These are phyloP conservation scores for Hirsutella rhossiliensis DNA, from an alignment of 2,329 filamentous ascomycete species.

Conservation along the genomic window DNA sequence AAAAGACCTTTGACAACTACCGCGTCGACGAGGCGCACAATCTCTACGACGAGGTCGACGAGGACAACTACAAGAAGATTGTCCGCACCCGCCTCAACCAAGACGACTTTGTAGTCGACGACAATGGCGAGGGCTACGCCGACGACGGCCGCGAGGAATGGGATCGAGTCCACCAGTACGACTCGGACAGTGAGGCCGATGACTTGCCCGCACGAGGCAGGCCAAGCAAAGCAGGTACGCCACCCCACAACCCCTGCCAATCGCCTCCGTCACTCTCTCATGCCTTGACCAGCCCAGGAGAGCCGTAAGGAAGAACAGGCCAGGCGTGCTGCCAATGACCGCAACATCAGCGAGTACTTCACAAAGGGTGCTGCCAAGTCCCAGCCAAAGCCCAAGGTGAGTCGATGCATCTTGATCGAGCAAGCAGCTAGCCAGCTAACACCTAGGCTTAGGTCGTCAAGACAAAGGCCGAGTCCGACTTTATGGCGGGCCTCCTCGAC, in stretches of 20 bases:
- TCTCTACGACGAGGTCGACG: slow-evolving; percentile 92
- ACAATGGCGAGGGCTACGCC: slow-evolving; percentile 93
- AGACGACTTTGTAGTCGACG: slow-evolving; percentile 97
- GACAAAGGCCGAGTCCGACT: slow-evolving; percentile 80
- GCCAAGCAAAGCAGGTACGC: slow-evolving; percentile 36
- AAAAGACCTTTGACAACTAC: slow-evolving; percentile 82
- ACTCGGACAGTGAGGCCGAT: slow-evolving; percentile 57
- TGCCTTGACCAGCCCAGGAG: slow-evolving; percentile 53
- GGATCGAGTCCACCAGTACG: slow-evolving; percentile 59
- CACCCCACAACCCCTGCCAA: neutral
- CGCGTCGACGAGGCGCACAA: slow-evolving; percentile 73
- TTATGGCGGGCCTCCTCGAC: slow-evolving; percentile 71
- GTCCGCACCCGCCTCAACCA: slow-evolving; percentile 79
- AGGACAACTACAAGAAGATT: slow-evolving; percentile 94
- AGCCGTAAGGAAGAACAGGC: slow-evolving; percentile 80
- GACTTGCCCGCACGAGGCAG: slow-evolving; percentile 28
- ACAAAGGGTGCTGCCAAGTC: slow-evolving; percentile 57
- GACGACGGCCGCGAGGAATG: slow-evolving; percentile 94
- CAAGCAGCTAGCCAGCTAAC: slow-evolving; percentile 1
- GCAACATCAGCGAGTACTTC: slow-evolving; percentile 91
- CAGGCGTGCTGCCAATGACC: slow-evolving; percentile 76
- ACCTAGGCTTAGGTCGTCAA: slow-evolving; percentile 45
- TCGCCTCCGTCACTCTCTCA: slow-evolving; percentile 1
- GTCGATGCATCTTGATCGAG: neutral
- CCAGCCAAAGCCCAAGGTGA: slow-evolving; percentile 71